Percentiles rank a stretch among this genome's conserved stretches.
phyloP scores from a whole-genome alignment of 2,329 filamentous ascomycete species.

The Malbranchea cinnamomea region DNA sequence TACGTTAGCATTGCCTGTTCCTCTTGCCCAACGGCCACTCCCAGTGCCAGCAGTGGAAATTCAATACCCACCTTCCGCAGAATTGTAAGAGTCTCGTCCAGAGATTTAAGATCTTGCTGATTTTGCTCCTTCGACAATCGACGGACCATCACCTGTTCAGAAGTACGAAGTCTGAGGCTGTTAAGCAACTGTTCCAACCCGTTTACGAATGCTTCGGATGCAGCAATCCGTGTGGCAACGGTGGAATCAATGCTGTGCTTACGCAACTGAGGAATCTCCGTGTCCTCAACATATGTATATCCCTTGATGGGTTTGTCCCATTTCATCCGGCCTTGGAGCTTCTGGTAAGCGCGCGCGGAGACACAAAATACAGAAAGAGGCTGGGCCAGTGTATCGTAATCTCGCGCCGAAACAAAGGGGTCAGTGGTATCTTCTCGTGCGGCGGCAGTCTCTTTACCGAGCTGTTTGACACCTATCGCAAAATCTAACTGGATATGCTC shows the following conservation, averaged over 20 bases:
- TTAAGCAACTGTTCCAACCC: slow-evolving; percentile 36
- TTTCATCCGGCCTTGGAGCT: slow-evolving; percentile 39
- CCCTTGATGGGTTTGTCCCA: slow-evolving; percentile 39
- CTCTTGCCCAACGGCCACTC: no score
- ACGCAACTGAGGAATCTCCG: slow-evolving; percentile 44
- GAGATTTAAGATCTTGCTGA: slow-evolving; percentile 24
- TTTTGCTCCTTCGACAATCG: slow-evolving; percentile 27
- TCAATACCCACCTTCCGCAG: no score
- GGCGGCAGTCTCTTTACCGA: slow-evolving; percentile 32
- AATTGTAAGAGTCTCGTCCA: no score
- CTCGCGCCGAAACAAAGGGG: slow-evolving; percentile 36
- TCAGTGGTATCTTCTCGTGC: slow-evolving; percentile 32
- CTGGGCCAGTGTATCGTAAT: slow-evolving; percentile 43
- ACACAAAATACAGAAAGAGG: slow-evolving; percentile 50
- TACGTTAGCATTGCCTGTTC: no score
- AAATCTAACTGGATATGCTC: slow-evolving; percentile 43
- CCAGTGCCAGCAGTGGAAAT: no score
- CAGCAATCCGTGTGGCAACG: slow-evolving; percentile 30
- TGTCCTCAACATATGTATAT: slow-evolving; percentile 39
- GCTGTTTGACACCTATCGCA: slow-evolving; percentile 42
- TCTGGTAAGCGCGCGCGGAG: slow-evolving; percentile 47
- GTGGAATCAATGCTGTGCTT: slow-evolving; percentile 45
- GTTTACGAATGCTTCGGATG: slow-evolving; percentile 37
- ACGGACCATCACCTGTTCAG: slow-evolving; percentile 24
- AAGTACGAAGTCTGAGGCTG: slow-evolving; percentile 34